Conservation (phyloP, 352 stramenopile genomes). For the Phytophthora boehmeriae region DNA sequence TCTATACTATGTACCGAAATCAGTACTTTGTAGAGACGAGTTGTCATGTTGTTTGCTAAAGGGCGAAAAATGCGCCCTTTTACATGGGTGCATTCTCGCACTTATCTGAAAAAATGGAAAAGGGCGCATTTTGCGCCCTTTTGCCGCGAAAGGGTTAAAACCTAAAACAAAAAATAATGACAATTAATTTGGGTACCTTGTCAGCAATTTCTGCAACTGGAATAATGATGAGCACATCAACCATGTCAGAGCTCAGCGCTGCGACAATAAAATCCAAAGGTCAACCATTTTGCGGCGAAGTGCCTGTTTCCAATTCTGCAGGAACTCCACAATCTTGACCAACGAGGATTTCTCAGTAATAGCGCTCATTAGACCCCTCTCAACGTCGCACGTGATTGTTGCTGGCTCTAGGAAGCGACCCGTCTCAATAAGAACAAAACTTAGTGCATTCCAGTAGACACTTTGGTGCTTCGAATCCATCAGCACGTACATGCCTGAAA, state of each 20-base stretch:
- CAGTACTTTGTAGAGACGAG: too few species aligned
- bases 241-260: neutral
- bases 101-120: too few species aligned
- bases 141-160: too few species aligned
- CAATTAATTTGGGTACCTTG: too few species aligned
- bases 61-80: too few species aligned
- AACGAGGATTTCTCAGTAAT: neutral
- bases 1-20: too few species aligned
- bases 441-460: conserved; percentile 17
- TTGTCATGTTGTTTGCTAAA: too few species aligned
- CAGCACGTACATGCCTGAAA: conserved; percentile 13
- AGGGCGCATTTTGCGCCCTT: too few species aligned
- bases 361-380: neutral
- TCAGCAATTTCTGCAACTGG: too few species aligned
- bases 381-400: conserved; percentile 4
- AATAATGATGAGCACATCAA: conserved; percentile 4
- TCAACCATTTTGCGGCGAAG: conserved; percentile 4
- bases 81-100: too few species aligned
- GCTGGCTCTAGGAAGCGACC: conserved; percentile 5
- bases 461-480: conserved; percentile 12
- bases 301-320: conserved; percentile 6
- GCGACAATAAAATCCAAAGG: neutral
- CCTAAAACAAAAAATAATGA: too few species aligned
- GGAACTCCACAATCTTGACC: neutral
- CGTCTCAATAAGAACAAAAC: conserved; percentile 3